Base-by-base conservation (phyloP, 2,329 filamentous ascomycete species). In the Xylaria sp. region DNA sequence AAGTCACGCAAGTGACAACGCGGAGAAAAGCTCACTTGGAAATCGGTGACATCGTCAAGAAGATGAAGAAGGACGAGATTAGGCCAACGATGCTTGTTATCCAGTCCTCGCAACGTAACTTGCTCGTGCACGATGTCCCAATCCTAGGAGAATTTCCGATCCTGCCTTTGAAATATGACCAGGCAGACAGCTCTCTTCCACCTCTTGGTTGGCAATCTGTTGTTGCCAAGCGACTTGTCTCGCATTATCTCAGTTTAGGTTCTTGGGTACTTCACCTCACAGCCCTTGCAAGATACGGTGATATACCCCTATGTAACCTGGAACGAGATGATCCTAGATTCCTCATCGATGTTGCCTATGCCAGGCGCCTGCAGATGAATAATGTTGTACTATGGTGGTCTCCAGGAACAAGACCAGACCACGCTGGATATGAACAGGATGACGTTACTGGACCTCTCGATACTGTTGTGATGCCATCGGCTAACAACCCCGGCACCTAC, bases 351-450 rank as follows among this genome's bases (percentile, higher is more conserved):
- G 89, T 99, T 64, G 93, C 95, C 0, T 99, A 98, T 79, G 96
- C 96, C 0, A 87, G 97, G 66, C 89, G 94, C 20, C 83, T 99
- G 61, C 94, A 97, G 77, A 91, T 92, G 73, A 97, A 95, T 77
- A 94, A 94, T 66, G 93, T 99, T 1, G 92, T 99, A 6, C 84
- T 99, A 7, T 99, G 96, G 96, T 99, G 96, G 96, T 98, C 95
- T 20, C 86, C 89, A 10, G 91, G 91, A 7, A 90, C 95, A 0
- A 89, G 92, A 61, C 96, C 97, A 1, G 96, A 99, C 78, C 96
- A 99, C 80, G 96, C 94, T 55, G 96, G 96, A 0, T 94, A 98
- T 79, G 96, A 99, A 79, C 92, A 91, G 70, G 97, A 99, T 76
- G 94, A 98, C 79, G 88, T 98, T 25, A 83, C 92, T 0, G 92